A percentile compares a stretch with the other conserved stretches of the same genome.
Evolutionary conservation across 2,329 filamentous ascomycete species (phyloP).

Genomic region (Alternaria brassicae): DNA sequence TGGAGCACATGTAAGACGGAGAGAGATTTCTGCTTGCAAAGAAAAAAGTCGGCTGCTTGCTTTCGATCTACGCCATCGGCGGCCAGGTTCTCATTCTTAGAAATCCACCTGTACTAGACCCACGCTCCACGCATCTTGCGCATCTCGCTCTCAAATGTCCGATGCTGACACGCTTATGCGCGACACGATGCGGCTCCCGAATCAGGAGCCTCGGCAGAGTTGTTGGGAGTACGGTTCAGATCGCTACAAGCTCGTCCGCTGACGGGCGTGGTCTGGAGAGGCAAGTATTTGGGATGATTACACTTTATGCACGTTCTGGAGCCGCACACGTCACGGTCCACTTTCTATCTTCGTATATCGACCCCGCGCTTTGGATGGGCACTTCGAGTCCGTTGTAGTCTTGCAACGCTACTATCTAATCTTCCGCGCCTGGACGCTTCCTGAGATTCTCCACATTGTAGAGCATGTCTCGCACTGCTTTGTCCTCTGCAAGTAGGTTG

Average conservation of each 20-base stretch:
- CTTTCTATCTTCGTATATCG: slow-evolving; percentile 14
- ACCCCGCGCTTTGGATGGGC: slow-evolving; percentile 2
- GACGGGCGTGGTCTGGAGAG: slow-evolving; percentile 1
- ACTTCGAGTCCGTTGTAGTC: neutral
- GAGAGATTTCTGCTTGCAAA: slow-evolving; percentile 19
- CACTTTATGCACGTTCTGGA: slow-evolving; percentile 21
- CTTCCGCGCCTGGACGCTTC: slow-evolving; percentile 54
- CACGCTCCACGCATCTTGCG: slow-evolving; percentile 9
- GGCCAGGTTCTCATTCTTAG: slow-evolving; percentile 26
- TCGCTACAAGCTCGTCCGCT: neutral
- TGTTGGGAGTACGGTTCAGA: neutral
- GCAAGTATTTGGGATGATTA: slow-evolving; percentile 24
- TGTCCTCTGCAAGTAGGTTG: slow-evolving; percentile 39
- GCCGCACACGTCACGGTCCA: slow-evolving; percentile 27
- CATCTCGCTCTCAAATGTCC: slow-evolving; percentile 7
- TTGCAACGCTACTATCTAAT: slow-evolving; percentile 29
- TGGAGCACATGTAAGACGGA: slow-evolving; percentile 14
- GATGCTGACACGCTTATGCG: slow-evolving; percentile 19
- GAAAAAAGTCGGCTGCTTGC: slow-evolving; percentile 18
- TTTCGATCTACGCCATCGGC: slow-evolving; percentile 31
- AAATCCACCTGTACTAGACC: slow-evolving; percentile 34
- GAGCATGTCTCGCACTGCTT: slow-evolving; percentile 54
- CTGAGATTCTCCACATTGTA: slow-evolving; percentile 59
- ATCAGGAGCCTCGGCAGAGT: slow-evolving; percentile 18
- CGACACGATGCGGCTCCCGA: slow-evolving; percentile 10